Conservation (phyloP, 192 early-diverging fungal genomes). For the Lobosporangium transversale region DNA sequence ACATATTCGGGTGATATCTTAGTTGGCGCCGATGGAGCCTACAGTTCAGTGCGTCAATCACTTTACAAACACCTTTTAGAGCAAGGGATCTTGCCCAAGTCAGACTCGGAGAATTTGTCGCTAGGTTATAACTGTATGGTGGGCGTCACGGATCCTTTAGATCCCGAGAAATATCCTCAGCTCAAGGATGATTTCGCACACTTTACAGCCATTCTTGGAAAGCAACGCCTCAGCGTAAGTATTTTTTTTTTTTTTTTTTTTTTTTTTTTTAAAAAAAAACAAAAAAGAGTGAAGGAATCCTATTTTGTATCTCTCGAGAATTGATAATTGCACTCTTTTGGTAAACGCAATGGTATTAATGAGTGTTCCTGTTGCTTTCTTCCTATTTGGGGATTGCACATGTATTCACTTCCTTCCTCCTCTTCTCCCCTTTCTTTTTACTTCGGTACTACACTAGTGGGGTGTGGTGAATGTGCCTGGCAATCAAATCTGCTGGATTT, state of each 20-base stretch:
- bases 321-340: too few species aligned
- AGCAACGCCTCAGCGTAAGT: slow-evolving; percentile 7
- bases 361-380: too few species aligned
- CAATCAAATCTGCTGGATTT: slow-evolving; percentile 36
- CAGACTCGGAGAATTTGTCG: slow-evolving; percentile 14
- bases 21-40: slow-evolving; percentile 33
- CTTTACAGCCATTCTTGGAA: slow-evolving; percentile 10
- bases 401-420: too few species aligned
- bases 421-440: background rate
- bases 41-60: slow-evolving; percentile 27
- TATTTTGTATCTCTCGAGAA: too few species aligned
- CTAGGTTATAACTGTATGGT: slow-evolving; percentile 24
- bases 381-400: too few species aligned
- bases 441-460: slow-evolving; percentile 19
- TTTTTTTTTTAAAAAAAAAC: too few species aligned
- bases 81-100: slow-evolving; percentile 3
- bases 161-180: slow-evolving; percentile 17
- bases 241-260: background rate
- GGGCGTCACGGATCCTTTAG: slow-evolving; percentile 23
- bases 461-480: slow-evolving; percentile 10
- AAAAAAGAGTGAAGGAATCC: too few species aligned
- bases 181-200: slow-evolving; percentile 18
- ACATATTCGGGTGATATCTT: slow-evolving; percentile 27
- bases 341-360: too few species aligned
- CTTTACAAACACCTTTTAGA: slow-evolving; percentile 10